Conservation (phyloP, 73 alveolate species). For the Vitrella brassicaformis region DNA sequence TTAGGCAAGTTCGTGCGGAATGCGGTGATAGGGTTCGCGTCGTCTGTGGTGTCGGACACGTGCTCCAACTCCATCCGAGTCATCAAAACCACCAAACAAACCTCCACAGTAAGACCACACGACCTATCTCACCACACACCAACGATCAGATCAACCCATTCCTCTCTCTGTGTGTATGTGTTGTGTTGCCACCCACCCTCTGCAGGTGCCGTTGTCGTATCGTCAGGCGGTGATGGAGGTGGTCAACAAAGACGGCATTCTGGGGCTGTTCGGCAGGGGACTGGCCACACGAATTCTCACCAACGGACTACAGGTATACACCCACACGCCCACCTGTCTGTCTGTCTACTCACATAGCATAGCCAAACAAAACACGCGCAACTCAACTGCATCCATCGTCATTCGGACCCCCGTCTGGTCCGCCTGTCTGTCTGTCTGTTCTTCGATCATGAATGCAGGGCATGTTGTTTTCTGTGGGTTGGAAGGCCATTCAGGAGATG, state of each 20-base stretch:
- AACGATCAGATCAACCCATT: no score
- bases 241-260: constrained; percentile 46
- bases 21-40: constrained; percentile 57
- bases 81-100: constrained; percentile 56
- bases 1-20: constrained; percentile 42
- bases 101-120: constrained; percentile 40
- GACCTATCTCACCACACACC: no score
- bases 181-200: no score
- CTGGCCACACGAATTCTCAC: constrained; percentile 59
- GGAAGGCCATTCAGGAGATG: not conserved
- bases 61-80: constrained; percentile 56
- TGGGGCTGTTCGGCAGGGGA: constrained; percentile 54
- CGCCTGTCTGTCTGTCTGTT: no score
- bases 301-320: constrained; percentile 65
- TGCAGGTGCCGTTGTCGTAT: constrained; percentile 25
- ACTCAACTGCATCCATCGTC: no score
- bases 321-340: no score
- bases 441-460: no score
- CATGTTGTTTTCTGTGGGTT: not conserved
- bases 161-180: no score
- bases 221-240: constrained; percentile 41
- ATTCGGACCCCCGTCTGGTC: no score
- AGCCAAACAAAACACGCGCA: no score
- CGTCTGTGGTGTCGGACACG: constrained; percentile 47
- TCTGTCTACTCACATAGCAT: no score